These are phyloP conservation scores for Leptomonas seymouri DNA, from an alignment of 208 protist species.

Conservation along the genomic window DNA sequence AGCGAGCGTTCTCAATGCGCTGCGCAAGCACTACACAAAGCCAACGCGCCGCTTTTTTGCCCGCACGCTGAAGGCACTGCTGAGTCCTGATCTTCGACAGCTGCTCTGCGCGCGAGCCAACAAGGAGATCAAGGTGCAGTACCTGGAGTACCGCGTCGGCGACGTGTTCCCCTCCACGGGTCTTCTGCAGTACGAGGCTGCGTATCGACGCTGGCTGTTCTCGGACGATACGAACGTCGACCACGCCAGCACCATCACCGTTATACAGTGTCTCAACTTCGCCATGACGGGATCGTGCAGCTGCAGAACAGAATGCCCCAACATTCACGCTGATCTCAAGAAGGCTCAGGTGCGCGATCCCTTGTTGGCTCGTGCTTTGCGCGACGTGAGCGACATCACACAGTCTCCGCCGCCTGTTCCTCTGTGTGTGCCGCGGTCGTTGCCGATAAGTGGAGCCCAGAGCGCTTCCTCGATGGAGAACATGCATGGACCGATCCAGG, in stretches of 20 bases:
- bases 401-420: slow-evolving; percentile 10
- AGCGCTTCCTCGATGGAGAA: slow-evolving; percentile 12
- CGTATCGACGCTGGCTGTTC: slow-evolving; percentile 60
- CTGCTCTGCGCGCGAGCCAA: slow-evolving; percentile 42
- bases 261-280: slow-evolving; percentile 44
- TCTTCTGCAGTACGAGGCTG: slow-evolving; percentile 49
- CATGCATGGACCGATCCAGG: slow-evolving; percentile 10
- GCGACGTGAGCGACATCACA: slow-evolving; percentile 36
- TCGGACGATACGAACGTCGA: slow-evolving; percentile 29
- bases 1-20: slow-evolving; percentile 42
- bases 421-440: not conserved
- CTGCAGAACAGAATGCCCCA: slow-evolving; percentile 36
- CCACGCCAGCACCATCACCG: slow-evolving; percentile 30
- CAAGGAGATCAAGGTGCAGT: slow-evolving; percentile 63
- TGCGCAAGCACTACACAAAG: slow-evolving; percentile 50
- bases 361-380: slow-evolving; percentile 41
- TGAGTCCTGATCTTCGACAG: slow-evolving; percentile 45
- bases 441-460: slow-evolving; percentile 15
- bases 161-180: slow-evolving; percentile 43
- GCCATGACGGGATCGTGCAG: slow-evolving; percentile 41
- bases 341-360: slow-evolving; percentile 53
- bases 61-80: slow-evolving; percentile 51
- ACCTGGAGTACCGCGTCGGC: slow-evolving; percentile 60
- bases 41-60: slow-evolving; percentile 47
- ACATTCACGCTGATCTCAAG: slow-evolving; percentile 44